Evolutionary conservation across 768 basidiomycete genomes (phyloP).

Genomic region (Coprinellus micaceus): DNA sequence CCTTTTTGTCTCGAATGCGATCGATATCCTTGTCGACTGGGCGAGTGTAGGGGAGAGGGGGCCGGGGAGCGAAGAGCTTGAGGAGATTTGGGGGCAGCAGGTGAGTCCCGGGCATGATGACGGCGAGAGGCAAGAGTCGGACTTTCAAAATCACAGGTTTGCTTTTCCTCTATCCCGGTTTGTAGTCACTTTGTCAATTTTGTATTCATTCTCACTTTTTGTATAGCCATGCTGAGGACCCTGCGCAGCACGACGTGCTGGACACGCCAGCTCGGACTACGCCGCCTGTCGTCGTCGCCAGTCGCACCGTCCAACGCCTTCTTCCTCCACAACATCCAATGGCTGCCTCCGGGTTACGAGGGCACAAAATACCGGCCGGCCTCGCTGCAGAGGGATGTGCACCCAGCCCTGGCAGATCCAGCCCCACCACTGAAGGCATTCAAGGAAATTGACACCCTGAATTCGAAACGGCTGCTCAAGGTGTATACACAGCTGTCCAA

Average conservation of each 20-base stretch:
- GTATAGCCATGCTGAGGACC: slow-evolving; percentile 9
- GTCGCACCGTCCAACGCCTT: slow-evolving; percentile 45
- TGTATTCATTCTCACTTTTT: too few species aligned
- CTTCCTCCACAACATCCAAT: slow-evolving; percentile 61
- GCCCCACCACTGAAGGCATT: slow-evolving; percentile 25
- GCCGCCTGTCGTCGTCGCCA: slow-evolving; percentile 7
- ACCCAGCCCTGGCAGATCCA: slow-evolving; percentile 13
- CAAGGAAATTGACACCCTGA: slow-evolving; percentile 39
- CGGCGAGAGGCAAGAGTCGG: neutral
- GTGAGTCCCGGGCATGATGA: slow-evolving; percentile 70
- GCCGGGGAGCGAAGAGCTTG: slow-evolving; percentile 93
- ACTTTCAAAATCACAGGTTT: slow-evolving; percentile 3
- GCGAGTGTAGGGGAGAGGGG: slow-evolving; percentile 81
- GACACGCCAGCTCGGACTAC: neutral
- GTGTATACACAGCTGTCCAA: slow-evolving; percentile 85
- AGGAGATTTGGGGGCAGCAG: slow-evolving; percentile 93
- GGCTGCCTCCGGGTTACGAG: slow-evolving; percentile 30
- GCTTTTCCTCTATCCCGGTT: neutral
- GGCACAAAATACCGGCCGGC: slow-evolving; percentile 9
- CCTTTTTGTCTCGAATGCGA: slow-evolving; percentile 62
- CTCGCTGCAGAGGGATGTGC: slow-evolving; percentile 8
- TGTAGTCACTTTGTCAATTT: too few species aligned
- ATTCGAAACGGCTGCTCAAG: slow-evolving; percentile 50
- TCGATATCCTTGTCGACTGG: slow-evolving; percentile 84
- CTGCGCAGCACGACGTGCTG: slow-evolving; percentile 4